Conservation (phyloP, 2,329 filamentous ascomycete genomes). For the Neonectria ditissima region DNA sequence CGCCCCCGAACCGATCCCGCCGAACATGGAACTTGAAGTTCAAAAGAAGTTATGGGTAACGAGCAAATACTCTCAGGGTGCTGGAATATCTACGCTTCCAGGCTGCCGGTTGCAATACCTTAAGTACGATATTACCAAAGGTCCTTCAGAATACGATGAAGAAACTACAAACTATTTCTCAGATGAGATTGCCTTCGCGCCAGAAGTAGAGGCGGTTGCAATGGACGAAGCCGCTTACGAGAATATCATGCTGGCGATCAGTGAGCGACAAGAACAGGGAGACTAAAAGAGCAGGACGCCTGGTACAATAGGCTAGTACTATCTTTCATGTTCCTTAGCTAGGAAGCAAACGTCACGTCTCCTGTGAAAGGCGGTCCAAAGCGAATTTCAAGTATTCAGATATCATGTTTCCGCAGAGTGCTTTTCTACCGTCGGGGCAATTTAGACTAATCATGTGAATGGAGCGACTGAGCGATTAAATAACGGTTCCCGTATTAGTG, state of each 20-base stretch:
- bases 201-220: constrained; percentile 14
- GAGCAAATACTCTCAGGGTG: constrained; percentile 13
- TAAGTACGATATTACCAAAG: neutral
- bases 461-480: too few relatives aligned
- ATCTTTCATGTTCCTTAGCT: too few relatives aligned
- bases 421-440: too few relatives aligned
- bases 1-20: neutral
- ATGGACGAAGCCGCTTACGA: constrained; percentile 24
- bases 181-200: neutral
- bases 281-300: too few relatives aligned
- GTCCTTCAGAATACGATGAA: neutral
- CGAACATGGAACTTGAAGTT: neutral
- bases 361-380: too few relatives aligned
- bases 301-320: too few relatives aligned
- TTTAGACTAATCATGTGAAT: too few relatives aligned
- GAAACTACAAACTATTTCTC: fast-evolving
- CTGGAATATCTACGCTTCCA: neutral
- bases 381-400: too few relatives aligned
- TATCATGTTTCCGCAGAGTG: too few relatives aligned
- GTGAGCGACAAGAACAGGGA: neutral
- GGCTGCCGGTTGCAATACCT: constrained; percentile 19
- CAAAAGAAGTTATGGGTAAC: neutral
- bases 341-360: too few relatives aligned
- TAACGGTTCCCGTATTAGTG: too few relatives aligned
- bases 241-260: neutral